phyloP scores from a whole-genome alignment of 371 early-diverging fungal species.

The Rhizopus sp. region DNA sequence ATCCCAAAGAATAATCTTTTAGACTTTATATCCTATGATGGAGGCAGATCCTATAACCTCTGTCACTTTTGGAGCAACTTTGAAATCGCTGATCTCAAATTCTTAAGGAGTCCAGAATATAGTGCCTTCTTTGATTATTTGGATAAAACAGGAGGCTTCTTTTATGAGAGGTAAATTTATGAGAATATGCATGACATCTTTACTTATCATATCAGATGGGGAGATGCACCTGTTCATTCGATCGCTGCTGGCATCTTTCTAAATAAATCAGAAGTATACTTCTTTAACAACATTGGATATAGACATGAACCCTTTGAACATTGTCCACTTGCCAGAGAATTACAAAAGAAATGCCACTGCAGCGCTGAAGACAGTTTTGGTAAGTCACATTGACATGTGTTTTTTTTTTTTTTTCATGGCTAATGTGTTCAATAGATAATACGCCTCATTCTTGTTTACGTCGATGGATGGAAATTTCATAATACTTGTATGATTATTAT shows the following conservation, averaged over 20 bases:
- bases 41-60: constrained; percentile 56
- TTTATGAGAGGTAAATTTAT: constrained; percentile 72
- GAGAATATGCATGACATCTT: neutral
- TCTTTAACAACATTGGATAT: constrained; percentile 87
- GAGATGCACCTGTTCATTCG: constrained; percentile 96
- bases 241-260: constrained; percentile 75
- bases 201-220: constrained; percentile 64
- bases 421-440: constrained; percentile 18
- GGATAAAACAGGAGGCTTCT: constrained; percentile 89
- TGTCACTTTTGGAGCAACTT: constrained; percentile 98
- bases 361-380: constrained; percentile 57
- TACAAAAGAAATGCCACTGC: constrained; percentile 67
- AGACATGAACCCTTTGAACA: constrained; percentile 66
- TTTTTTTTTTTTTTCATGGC: neutral
- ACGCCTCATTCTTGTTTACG: constrained; percentile 37
- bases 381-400: constrained; percentile 12
- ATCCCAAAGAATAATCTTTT: constrained; percentile 40
- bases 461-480: constrained; percentile 24
- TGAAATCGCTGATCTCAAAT: constrained; percentile 89
- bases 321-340: constrained; percentile 61
- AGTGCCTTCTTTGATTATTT: constrained; percentile 78
- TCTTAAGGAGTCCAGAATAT: constrained; percentile 76
- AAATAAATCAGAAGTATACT: constrained; percentile 75
- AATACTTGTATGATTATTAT: too few species aligned
- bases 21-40: constrained; percentile 35